Evolutionary conservation across 257 asterid genomes (phyloP), one percentile per base, ranked within the genome.

Genomic region (Cruciata laevipes): DNA sequence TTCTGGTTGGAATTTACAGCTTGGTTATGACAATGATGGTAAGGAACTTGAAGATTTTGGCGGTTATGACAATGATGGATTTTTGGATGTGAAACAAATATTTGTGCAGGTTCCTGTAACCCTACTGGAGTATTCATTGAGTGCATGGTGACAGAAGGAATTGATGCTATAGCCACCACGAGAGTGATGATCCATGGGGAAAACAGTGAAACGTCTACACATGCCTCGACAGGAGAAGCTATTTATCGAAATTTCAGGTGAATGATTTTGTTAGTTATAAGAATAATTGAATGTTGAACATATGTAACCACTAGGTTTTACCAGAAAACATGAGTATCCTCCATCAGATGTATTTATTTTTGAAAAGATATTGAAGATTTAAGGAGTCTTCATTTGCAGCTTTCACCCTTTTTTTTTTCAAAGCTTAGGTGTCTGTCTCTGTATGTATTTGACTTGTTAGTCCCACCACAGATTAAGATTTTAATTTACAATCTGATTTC

Each of bases 111-210:
- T 86, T 72, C 95, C 90, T 52, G 90, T 90, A 10, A 78, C 80
- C 38, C 97, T 90, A 72, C 79, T 85, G 0, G 96, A 90, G 84
- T 90, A 93, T 78, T 81, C 97, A 67, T 63, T 93, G 89, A 84
- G 3, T 71, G 89, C 81, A 1, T n/a, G n/a, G 97, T 93, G 68
- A 90, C 88, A 32, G 92, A 90, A 86, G 99, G 99, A 73, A 93
- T 90, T 55, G 97, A 93, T 71, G 99, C 97, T 69, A 84, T 93
- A 73, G 95, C 97, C 51, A 72, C 92, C 18, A 93, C 97, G 40
- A 81, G 90, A 78, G 99, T 93, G 71, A 70, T 84, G 57, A 88
- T 93, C 71, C 88, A 88, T 55, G 96, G 81, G 53, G 84, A 84
- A 25, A 82, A 86, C 59, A 71, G 82, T 61, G 76, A 69, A 8